Percentiles rank a stretch among this genome's conserved stretches.
Conservation (phyloP, 192 early-diverging fungal genomes). For the Powellomyces hirtus region DNA sequence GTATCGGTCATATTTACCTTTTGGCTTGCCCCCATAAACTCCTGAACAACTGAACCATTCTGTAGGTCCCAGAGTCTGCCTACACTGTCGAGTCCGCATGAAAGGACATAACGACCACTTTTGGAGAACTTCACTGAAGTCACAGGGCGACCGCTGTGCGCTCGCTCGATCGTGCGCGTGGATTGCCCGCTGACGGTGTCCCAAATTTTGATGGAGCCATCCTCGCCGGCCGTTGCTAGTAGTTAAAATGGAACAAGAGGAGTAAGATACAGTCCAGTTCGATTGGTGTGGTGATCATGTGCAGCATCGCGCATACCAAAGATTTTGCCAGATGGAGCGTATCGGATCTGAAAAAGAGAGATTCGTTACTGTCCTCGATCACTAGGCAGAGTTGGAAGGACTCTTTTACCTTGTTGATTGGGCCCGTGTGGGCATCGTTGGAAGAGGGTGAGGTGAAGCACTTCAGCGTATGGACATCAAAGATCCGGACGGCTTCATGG, state of each 20-base stretch:
- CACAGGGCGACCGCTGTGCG: conserved; percentile 73
- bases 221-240: conserved; percentile 67
- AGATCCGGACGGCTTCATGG: conserved; percentile 76
- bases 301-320: conserved; percentile 47
- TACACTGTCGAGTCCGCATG: conserved; percentile 74
- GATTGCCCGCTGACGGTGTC: conserved; percentile 76
- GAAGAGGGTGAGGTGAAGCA: conserved; percentile 67
- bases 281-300: neutral
- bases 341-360: conserved; percentile 63
- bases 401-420: conserved; percentile 47
- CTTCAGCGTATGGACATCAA: conserved; percentile 81
- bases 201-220: conserved; percentile 87
- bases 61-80: conserved; percentile 81
- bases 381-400: conserved; percentile 8
- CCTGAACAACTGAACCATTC: conserved; percentile 67
- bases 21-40: conserved; percentile 68
- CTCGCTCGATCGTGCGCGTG: conserved; percentile 70
- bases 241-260: neutral
- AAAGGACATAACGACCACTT: conserved; percentile 73
- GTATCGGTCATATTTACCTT: conserved; percentile 19
- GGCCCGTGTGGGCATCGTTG: conserved; percentile 43
- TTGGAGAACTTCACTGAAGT: conserved; percentile 74
- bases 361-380: too few relatives aligned
- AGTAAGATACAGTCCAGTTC: neutral
- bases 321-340: conserved; percentile 64